Evolutionary conservation across 2,329 filamentous ascomycete species (phyloP).

Genomic region (Talaromyces funiculosus): DNA sequence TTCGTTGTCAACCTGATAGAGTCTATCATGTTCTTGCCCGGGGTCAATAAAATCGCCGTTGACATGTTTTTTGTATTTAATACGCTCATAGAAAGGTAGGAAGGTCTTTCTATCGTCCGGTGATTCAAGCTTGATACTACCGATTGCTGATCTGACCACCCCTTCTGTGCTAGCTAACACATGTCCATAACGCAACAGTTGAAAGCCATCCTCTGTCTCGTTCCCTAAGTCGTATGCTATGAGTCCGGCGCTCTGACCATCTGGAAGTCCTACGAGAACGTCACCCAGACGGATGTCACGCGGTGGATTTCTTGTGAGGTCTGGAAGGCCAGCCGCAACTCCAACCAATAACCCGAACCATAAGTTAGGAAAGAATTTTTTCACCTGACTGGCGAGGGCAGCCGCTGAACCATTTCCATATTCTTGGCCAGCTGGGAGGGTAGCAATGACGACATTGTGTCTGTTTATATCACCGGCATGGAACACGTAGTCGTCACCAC

Average conservation of each 20-base stretch:
- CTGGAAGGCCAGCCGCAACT: conserved; percentile 21
- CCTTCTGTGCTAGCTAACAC: no score
- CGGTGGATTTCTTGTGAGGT: no score
- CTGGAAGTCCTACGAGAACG: conserved; percentile 28
- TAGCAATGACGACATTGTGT: conserved; percentile 34
- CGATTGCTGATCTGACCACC: no score
- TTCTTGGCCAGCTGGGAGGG: conserved; percentile 19
- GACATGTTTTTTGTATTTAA: no score
- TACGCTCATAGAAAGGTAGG: no score
- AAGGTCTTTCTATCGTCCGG: no score
- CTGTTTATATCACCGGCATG: conserved; percentile 32
- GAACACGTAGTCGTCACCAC: conserved; percentile 35
- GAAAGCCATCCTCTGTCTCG: no score
- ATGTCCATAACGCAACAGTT: no score
- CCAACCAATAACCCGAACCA: conserved; percentile 26
- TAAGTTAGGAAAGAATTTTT: conserved; percentile 32
- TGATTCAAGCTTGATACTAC: no score
- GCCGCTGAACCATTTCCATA: conserved; percentile 33
- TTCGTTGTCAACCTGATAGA: no score
- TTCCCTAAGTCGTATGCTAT: conserved; percentile 21
- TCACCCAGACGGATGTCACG: conserved; percentile 36
- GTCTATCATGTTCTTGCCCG: no score
- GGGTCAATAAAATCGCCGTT: no score
- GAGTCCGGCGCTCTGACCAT: conserved; percentile 21
- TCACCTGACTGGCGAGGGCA: conserved; percentile 31